phyloP scores from a whole-genome alignment of 148 eudicot species.

The Drosera capensis region DNA sequence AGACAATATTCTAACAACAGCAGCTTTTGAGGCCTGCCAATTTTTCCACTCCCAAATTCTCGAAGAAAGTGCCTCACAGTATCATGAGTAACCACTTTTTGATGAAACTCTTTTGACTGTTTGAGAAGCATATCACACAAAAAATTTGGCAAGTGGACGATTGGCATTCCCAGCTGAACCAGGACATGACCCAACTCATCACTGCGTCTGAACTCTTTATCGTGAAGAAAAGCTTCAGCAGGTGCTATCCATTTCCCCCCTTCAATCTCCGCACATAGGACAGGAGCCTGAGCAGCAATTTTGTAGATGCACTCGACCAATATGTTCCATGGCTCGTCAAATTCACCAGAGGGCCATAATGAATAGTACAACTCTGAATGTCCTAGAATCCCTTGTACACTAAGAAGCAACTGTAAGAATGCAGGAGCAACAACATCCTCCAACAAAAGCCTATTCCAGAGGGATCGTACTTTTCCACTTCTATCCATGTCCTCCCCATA shows the following conservation, averaged over 20 bases:
- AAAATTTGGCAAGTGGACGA: slow-evolving; percentile 53
- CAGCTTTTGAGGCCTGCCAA: slow-evolving; percentile 44
- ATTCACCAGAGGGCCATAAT: slow-evolving; percentile 79
- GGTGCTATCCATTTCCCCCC: slow-evolving; percentile 89
- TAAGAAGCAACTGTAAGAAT: slow-evolving; percentile 52
- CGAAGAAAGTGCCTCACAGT: slow-evolving; percentile 59
- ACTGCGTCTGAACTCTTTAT: slow-evolving; percentile 41
- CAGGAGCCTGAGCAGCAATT: slow-evolving; percentile 43
- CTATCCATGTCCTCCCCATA: slow-evolving; percentile 99
- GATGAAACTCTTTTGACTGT: slow-evolving; percentile 22
- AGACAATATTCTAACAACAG: slow-evolving; percentile 90
- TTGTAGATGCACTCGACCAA: slow-evolving; percentile 61
- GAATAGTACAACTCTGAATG: slow-evolving; percentile 62
- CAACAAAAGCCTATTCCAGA: slow-evolving; percentile 90
- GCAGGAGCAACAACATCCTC: slow-evolving; percentile 85
- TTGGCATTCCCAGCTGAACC: slow-evolving; percentile 60
- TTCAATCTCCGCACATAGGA: slow-evolving; percentile 46
- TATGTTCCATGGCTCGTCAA: slow-evolving; percentile 95
- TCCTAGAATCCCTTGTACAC: slow-evolving; percentile 46
- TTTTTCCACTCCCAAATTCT: slow-evolving; percentile 20
- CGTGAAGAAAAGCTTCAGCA: slow-evolving; percentile 71
- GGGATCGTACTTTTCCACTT: slow-evolving; percentile 87
- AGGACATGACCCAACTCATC: slow-evolving; percentile 67
- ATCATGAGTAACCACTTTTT: slow-evolving; percentile 83
- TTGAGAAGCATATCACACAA: slow-evolving; percentile 64